Evolutionary conservation across 192 early-diverging fungal genomes (phyloP), one percentile per base, ranked within the genome.

Genomic region (Thamnidium elegans): DNA sequence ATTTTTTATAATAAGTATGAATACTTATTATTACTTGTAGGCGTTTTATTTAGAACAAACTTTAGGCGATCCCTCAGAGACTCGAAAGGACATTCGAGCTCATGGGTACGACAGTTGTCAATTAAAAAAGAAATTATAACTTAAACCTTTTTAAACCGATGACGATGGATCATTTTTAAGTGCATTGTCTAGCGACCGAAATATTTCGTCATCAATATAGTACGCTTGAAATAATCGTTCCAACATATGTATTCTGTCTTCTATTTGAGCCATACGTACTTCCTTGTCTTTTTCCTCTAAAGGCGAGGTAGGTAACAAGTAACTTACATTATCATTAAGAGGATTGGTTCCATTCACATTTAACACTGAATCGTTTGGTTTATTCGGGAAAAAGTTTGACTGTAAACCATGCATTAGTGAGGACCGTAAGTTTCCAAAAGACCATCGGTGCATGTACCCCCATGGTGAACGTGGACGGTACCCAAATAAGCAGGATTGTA

Each of bases 361-460:
- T 3, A 26, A 26, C 3, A 26, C 26, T 26, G 26, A 26, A 26
- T 26, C 26, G 26, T 26, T 26, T 3, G 26, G 3, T 26, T 26
- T 26, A 2, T 26, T 1, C 3, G 26, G 26, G 26, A 26, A 26
- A 36, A 68, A 68, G 15, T 54, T 59, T 2, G 11, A 46, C n/a
- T 47, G 58, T 8, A 68, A 43, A 15, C 51, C 51, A 6, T 26
- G 42, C 42, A 60, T 9, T 14, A 68, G 31, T 3, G 71, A 73
- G 15, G 48, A 53, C 54, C 53, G 56, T 53, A 67, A 55, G 46
- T 60, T 48, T 14, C 71, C 71, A 56, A 66, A 54, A 46, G 71
- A 73, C 71, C 71, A 73, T 26, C 71, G 71, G 46, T 73, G 71
- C n/a, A 73, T 47, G 23, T 67, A 50, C 17, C 71, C 71, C 71